These are phyloP conservation scores for Cyclostephanos invisitatus DNA, from an alignment of 108 stramenopile species.

Conservation along the genomic window DNA sequence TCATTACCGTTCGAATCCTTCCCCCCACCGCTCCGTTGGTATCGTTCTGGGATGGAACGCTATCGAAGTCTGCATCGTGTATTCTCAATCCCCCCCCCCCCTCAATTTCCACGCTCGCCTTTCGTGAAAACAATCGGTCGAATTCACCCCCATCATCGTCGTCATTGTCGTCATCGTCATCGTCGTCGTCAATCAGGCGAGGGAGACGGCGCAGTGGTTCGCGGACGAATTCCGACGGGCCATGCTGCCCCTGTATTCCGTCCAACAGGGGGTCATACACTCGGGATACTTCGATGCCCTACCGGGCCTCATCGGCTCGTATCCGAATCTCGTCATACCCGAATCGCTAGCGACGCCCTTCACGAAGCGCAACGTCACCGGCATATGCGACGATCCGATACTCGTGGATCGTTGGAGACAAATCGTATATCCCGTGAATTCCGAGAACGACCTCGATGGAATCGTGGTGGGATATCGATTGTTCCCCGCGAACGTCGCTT, in stretches of 20 bases:
- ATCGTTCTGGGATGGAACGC: no score
- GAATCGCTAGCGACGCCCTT: slow-evolving; percentile 11
- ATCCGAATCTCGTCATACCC: slow-evolving; percentile 9
- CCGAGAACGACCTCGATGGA: slow-evolving; percentile 29
- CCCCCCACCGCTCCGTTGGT: no score
- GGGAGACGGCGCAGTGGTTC: slow-evolving; percentile 39
- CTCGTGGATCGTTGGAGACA: slow-evolving; percentile 11
- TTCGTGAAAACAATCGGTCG: no score
- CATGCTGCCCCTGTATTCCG: slow-evolving; percentile 38
- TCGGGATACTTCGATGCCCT: slow-evolving; percentile 31
- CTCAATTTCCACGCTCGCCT: no score
- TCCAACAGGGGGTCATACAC: slow-evolving; percentile 39
- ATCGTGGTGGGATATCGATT: slow-evolving; percentile 47
- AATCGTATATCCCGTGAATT: slow-evolving; percentile 37
- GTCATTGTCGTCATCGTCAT: no score
- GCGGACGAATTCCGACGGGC: slow-evolving; percentile 32
- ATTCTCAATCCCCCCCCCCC: no score
- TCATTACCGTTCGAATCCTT: no score
- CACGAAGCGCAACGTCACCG: slow-evolving; percentile 27
- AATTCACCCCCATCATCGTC: no score
- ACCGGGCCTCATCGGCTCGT: slow-evolving; percentile 29
- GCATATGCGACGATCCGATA: slow-evolving; percentile 29
- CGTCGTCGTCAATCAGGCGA: slow-evolving; percentile 25
- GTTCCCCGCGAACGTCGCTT: slow-evolving; percentile 35
- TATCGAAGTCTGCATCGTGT: no score